Conservation (phyloP, 805 yeast species). For the Starmerella bombi region DNA sequence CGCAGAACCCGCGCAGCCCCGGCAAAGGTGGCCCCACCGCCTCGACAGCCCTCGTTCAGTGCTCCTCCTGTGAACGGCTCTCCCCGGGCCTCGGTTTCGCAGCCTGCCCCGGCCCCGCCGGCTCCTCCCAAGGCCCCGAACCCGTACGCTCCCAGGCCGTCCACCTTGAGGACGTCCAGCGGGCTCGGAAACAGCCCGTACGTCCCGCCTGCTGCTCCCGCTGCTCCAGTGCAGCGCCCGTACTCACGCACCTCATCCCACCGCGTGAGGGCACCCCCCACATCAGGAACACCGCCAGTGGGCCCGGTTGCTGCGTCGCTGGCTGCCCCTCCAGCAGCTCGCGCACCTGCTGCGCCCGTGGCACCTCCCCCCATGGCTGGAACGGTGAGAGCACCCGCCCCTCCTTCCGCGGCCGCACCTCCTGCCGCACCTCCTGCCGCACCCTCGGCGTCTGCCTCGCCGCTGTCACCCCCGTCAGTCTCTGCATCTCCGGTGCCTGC, state of each 20-base stretch:
- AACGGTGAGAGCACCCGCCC: slow-evolving; percentile 22
- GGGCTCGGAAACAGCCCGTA: slow-evolving; percentile 16
- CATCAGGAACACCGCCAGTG: slow-evolving; percentile 1
- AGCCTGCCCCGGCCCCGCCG: slow-evolving; percentile 22
- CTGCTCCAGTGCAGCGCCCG: slow-evolving; percentile 5
- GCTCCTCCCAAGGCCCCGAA: slow-evolving; percentile 23
- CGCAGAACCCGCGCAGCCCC: slow-evolving; percentile 21
- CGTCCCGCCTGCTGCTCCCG: slow-evolving; percentile 18
- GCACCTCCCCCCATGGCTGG: slow-evolving; percentile 18
- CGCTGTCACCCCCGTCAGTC: slow-evolving; percentile 27
- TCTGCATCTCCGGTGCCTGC: slow-evolving; percentile 17
- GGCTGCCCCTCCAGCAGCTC: slow-evolving; percentile 14
- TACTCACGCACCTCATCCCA: slow-evolving; percentile 8
- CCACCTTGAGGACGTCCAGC: slow-evolving; percentile 11
- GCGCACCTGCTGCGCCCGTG: slow-evolving; percentile 18
- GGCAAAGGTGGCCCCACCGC: slow-evolving; percentile 6
- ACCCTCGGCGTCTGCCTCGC: slow-evolving; percentile 12
- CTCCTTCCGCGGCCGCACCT: slow-evolving; percentile 17
- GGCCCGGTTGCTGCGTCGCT: slow-evolving; percentile 15
- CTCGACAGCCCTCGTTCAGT: slow-evolving; percentile 6
- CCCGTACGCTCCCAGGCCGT: slow-evolving; percentile 29
- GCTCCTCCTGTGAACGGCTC: slow-evolving; percentile 10
- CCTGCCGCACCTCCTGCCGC: slow-evolving; percentile 22
- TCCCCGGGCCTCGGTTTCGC: slow-evolving; percentile 13
- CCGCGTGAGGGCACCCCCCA: slow-evolving; percentile 5